Evolutionary conservation across 2,329 filamentous ascomycete genomes (phyloP).

Genomic region (Alternaria sp.): DNA sequence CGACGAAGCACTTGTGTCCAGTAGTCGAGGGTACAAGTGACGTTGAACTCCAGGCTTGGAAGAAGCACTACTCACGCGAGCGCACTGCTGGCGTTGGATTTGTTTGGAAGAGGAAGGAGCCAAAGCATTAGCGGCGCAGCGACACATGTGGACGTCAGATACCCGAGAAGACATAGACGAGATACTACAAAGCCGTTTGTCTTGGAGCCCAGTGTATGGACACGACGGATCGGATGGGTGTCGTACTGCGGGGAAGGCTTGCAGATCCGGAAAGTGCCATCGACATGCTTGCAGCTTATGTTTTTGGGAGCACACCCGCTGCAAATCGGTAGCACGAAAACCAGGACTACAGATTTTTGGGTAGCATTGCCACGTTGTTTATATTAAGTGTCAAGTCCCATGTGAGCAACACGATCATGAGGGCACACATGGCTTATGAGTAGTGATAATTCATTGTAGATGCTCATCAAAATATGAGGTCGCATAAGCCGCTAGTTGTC

Average conservation of each 20-base stretch:
- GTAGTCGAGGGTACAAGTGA: neutral
- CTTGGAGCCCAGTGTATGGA: neutral
- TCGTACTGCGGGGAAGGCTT: constrained; percentile 17
- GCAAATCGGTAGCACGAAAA: constrained; percentile 1
- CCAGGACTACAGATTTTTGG: neutral
- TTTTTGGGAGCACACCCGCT: neutral
- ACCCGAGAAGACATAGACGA: neutral
- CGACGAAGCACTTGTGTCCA: constrained; percentile 13
- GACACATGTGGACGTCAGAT: neutral
- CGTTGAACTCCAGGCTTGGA: neutral
- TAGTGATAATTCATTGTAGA: constrained; percentile 4
- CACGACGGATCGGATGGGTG: constrained; percentile 3
- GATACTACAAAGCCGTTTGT: constrained; percentile 5
- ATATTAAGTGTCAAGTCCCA: neutral
- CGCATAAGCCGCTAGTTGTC: neutral
- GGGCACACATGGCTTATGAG: neutral
- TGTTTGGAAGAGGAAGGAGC: neutral
- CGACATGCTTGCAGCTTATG: constrained; percentile 7
- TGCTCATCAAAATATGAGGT: constrained; percentile 1
- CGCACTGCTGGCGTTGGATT: neutral
- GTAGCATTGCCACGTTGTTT: constrained; percentile 8
- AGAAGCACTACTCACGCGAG: neutral
- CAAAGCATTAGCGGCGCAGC: neutral
- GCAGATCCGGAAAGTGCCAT: constrained; percentile 14
- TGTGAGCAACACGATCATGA: constrained; percentile 2